A percentile compares a stretch with the other conserved stretches of the same genome.
Evolutionary conservation across 2,329 filamentous ascomycete genomes (phyloP).

Genomic region (Sporothrix dimorphospora): DNA sequence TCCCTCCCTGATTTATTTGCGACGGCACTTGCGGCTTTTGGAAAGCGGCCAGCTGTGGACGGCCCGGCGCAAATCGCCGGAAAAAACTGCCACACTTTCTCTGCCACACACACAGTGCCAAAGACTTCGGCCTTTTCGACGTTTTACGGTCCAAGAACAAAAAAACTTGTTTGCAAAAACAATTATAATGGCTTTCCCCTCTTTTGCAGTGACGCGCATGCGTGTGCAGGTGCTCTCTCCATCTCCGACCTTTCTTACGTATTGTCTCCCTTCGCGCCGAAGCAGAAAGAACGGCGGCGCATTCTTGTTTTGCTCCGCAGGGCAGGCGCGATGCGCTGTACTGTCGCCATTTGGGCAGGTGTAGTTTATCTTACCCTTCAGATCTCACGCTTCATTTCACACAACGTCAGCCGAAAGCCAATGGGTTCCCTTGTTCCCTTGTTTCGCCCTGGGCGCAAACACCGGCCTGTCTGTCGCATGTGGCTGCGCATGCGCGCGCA

Average conservation of each 20-base stretch:
- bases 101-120: slow-evolving; percentile 20
- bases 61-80: slow-evolving; percentile 29
- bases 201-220: not conserved
- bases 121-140: not conserved
- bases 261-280: not conserved
- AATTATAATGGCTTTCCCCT: not conserved
- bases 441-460: not conserved
- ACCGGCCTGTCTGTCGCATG: not conserved
- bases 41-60: slow-evolving; percentile 30
- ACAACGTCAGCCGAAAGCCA: not conserved
- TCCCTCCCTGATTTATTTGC: slow-evolving; percentile 4
- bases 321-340: slow-evolving; percentile 10
- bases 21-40: slow-evolving; percentile 22
- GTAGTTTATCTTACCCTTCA: not conserved
- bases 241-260: not conserved
- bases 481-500: not conserved
- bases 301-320: slow-evolving; percentile 18
- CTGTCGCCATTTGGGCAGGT: not conserved
- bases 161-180: slow-evolving; percentile 14
- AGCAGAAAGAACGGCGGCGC: slow-evolving; percentile 14
- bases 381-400: slow-evolving; percentile 22
- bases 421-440: not conserved
- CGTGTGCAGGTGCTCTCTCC: not conserved
- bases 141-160: not conserved
- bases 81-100: slow-evolving; percentile 19